These are phyloP conservation scores for Neocallimastix lanati DNA, from an alignment of 192 early-diverging fungal species.

Conservation along the genomic window DNA sequence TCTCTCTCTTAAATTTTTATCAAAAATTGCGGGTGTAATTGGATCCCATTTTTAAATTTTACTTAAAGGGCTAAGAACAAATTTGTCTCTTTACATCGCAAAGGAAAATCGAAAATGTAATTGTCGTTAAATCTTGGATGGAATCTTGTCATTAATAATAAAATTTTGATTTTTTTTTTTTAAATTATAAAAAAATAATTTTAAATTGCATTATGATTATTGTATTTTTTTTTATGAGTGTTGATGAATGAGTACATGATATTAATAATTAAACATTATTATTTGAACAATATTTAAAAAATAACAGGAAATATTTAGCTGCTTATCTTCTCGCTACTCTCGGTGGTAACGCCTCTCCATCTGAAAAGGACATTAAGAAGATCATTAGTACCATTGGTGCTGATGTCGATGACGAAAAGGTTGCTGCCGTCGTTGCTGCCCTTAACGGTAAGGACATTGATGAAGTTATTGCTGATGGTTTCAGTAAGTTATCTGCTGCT, in stretches of 20 bases:
- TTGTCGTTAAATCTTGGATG: too few species aligned
- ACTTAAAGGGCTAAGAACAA: not conserved
- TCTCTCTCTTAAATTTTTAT: not conserved
- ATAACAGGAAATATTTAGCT: not conserved
- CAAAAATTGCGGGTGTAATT: not conserved
- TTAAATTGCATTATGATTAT: too few species aligned
- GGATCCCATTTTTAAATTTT: not conserved
- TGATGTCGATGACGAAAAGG: not conserved
- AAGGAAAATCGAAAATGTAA: not conserved
- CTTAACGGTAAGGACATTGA: not conserved
- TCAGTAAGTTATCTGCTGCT: not conserved
- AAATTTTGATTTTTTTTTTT: too few species aligned
- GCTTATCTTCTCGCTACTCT: not conserved
- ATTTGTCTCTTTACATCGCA: not conserved
- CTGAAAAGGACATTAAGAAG: not conserved
- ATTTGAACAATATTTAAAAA: not conserved
- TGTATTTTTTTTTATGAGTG: too few species aligned
- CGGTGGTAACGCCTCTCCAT: not conserved
- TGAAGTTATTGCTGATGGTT: not conserved
- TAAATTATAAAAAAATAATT: too few species aligned
- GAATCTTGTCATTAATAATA: too few species aligned
- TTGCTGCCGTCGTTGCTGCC: not conserved
- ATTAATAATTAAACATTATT: too few species aligned
- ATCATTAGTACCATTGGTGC: not conserved
- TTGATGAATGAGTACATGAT: too few species aligned